Conservation (phyloP, 75 land plant genomes). For the Pseudotsuga menziesii region DNA sequence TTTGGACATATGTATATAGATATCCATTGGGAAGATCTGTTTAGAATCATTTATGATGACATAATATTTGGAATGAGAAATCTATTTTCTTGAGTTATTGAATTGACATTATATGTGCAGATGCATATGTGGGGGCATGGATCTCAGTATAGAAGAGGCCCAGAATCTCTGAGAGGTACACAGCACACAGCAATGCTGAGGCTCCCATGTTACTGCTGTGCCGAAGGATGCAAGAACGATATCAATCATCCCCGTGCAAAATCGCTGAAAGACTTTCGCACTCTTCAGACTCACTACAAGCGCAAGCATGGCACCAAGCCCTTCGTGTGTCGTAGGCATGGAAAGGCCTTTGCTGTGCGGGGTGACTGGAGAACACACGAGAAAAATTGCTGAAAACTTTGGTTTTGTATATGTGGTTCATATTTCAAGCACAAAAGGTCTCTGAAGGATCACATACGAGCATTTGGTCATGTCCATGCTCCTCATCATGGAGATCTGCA, state of each 20-base stretch:
- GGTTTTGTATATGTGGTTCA: constrained; percentile 60
- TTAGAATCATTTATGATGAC: too few relatives aligned
- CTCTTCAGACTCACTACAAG: constrained; percentile 65
- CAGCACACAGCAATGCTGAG: constrained; percentile 90
- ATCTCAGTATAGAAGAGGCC: constrained; percentile 92
- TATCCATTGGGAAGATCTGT: too few relatives aligned
- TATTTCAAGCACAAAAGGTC: constrained; percentile 70
- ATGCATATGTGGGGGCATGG: constrained; percentile 99
- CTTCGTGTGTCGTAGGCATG: constrained; percentile 49
- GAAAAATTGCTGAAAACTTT: constrained; percentile 71
- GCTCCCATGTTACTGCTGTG: constrained; percentile 88
- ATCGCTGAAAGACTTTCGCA: constrained; percentile 61
- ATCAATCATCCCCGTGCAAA: constrained; percentile 48
- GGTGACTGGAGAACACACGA: constrained; percentile 73
- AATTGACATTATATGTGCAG: constrained; percentile 36
- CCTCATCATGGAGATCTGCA: constrained; percentile 10
- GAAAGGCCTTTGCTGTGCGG: constrained; percentile 56
- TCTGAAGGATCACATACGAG: constrained; percentile 59
- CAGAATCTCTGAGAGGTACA: constrained; percentile 87
- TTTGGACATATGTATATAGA: too few relatives aligned
- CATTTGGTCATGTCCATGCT: constrained; percentile 49
- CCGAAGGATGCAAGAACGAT: constrained; percentile 59
- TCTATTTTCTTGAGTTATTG: too few relatives aligned
- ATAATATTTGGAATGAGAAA: too few relatives aligned
- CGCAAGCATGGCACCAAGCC: constrained; percentile 60